These are phyloP conservation scores for Phyllosticta paracitricarpa DNA, from an alignment of 2,329 filamentous ascomycete genomes.

Conservation along the genomic window DNA sequence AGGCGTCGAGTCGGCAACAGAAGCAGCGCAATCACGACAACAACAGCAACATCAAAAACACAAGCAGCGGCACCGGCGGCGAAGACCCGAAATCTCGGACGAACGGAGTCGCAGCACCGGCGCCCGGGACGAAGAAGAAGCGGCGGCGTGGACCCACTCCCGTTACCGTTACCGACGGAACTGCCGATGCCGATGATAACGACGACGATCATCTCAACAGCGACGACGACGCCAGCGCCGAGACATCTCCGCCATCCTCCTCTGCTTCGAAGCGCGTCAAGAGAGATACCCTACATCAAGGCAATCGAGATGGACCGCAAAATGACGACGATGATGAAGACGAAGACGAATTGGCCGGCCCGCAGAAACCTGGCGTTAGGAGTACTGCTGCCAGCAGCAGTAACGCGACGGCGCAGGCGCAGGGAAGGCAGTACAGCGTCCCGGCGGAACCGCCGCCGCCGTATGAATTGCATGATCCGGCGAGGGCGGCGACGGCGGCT, in stretches of 20 bases:
- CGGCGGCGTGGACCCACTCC: not conserved
- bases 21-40: not conserved
- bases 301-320: constrained; percentile 1
- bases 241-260: not conserved
- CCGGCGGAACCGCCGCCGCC: constrained; percentile 16
- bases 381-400: not conserved
- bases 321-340: constrained; percentile 19
- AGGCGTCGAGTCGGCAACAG: too few species aligned
- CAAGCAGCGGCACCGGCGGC: not conserved
- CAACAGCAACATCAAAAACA: not conserved
- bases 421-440: constrained; percentile 3
- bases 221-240: not conserved
- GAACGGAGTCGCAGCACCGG: not conserved
- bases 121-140: not conserved
- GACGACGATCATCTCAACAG: not conserved
- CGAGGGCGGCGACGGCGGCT: not conserved
- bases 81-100: not conserved
- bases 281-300: too few species aligned
- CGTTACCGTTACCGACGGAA: not conserved
- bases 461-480: constrained; percentile 16
- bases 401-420: not conserved
- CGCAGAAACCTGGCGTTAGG: too few species aligned
- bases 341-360: not conserved
- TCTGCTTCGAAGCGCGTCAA: not conserved
- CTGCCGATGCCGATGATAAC: not conserved